Evolutionary conservation across 208 protist genomes (phyloP), one percentile per base, ranked within the genome.

Genomic region (Trypanosoma congolense): DNA sequence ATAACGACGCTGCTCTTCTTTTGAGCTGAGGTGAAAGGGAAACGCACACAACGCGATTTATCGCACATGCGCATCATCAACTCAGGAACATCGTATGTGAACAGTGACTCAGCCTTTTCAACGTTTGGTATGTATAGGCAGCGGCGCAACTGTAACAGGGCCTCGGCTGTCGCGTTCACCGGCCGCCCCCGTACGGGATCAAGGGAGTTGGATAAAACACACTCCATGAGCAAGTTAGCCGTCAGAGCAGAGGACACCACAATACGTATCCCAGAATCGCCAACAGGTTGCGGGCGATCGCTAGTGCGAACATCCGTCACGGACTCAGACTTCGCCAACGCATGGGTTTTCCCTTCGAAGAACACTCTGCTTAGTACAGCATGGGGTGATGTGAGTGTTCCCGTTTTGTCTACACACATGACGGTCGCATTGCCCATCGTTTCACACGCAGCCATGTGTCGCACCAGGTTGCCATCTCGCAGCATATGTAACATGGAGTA

Each of bases 401-500:
- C 96, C 9, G 90, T 92, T 57, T 96, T 96, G 70, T 98, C 96
- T 4, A 76, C 92, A 71, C 92, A 98, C 45, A 98, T 86, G 38
- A 91, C 77, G 18, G 92, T 97, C 2, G 90, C 88, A 0, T 92
- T 80, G 28, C 96, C 95, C 97, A 98, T 98, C 2, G 97, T 98
- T 73, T 98, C 97, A 77, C 97, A 98, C 5, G 95, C 89, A 6
- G 86, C 80, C 21, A 98, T 56, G 63, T 97, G 83, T 6, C 97
- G 86, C 2, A 98, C 96, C 6, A 98, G 65, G 57, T 97, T 97
- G 4, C 96, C 88, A 60, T 98, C 96, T 18, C 70, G 67, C 18
- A 98, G 69, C 97, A 98, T 98, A 35, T 83, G 70, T 22, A 79
- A 67, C 90, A 97, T 96, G 44, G 93, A 97, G 76, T 98, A 98